phyloP scores from a whole-genome alignment of 2,329 filamentous ascomycete species.

The Arthroderma uncinatum region DNA sequence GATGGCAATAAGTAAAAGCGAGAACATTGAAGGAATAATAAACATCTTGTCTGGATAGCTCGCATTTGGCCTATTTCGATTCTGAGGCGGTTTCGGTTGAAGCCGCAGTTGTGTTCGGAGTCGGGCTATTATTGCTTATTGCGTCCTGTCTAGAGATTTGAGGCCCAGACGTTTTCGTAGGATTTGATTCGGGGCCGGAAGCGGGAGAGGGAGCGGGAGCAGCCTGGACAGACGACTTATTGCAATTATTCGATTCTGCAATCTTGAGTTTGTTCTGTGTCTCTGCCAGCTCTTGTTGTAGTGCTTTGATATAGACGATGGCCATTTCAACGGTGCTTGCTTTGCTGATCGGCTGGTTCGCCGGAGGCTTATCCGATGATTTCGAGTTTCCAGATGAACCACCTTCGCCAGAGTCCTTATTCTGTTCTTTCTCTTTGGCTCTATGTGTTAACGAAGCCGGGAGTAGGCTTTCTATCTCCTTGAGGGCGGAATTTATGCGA shows the following conservation, averaged over 20 bases:
- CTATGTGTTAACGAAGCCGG: conserved; percentile 45
- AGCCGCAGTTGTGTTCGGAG: background rate
- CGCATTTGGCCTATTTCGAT: background rate
- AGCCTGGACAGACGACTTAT: background rate
- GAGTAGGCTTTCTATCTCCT: conserved; percentile 81
- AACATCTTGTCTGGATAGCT: background rate
- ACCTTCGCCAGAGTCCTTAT: conserved; percentile 19
- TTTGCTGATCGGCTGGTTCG: conserved; percentile 64
- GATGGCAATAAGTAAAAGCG: background rate
- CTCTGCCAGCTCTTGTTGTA: conserved; percentile 61
- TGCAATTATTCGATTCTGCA: conserved; percentile 47
- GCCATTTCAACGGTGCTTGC: conserved; percentile 96
- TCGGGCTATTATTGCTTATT: background rate
- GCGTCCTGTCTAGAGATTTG: background rate
- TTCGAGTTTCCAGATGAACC: conserved; percentile 39
- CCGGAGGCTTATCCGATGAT: conserved; percentile 35
- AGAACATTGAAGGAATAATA: background rate
- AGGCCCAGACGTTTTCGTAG: background rate
- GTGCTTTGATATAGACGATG: conserved; percentile 82
- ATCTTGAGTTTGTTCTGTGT: conserved; percentile 53
- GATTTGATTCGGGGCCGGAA: background rate
- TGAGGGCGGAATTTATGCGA: conserved; percentile 84
- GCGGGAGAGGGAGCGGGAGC: background rate
- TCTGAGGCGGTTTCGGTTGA: background rate
- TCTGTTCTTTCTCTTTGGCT: conserved; percentile 25